Evolutionary conservation across 2,329 filamentous ascomycete species (phyloP).

Genomic region (Botrytis galanthina): DNA sequence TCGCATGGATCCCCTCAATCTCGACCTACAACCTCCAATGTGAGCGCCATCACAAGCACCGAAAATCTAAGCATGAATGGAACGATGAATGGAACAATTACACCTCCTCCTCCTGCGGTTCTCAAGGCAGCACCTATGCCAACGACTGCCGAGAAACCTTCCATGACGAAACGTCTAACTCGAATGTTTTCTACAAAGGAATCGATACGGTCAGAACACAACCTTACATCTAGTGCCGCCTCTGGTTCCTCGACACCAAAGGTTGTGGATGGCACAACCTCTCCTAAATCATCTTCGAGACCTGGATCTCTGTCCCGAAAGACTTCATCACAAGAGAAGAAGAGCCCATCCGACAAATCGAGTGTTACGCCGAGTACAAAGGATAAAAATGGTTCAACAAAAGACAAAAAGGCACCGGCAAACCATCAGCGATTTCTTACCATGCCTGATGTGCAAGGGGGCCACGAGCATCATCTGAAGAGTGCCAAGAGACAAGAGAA

Average conservation of each 20-base stretch:
- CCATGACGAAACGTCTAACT: constrained; percentile 62
- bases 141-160: constrained; percentile 48
- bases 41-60: constrained; percentile 30
- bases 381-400: constrained; percentile 24
- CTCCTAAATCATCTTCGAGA: constrained; percentile 33
- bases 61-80: constrained; percentile 36
- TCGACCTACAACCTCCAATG: constrained; percentile 29
- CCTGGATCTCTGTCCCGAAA: constrained; percentile 46
- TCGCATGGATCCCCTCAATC: constrained; percentile 31
- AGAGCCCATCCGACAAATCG: constrained; percentile 32
- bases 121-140: constrained; percentile 28
- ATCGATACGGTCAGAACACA: constrained; percentile 34
- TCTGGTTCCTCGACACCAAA: constrained; percentile 39
- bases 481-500: constrained; percentile 93
- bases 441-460: constrained; percentile 56
- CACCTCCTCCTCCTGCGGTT: constrained; percentile 35
- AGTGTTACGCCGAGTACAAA: constrained; percentile 28
- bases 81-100: constrained; percentile 33
- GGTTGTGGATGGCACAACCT: constrained; percentile 25
- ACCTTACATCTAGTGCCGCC: constrained; percentile 30
- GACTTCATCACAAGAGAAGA: constrained; percentile 46
- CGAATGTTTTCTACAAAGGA: constrained; percentile 65
- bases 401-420: constrained; percentile 35
- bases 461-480: constrained; percentile 85
- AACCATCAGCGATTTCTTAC: constrained; percentile 49